Evolutionary conservation across 805 yeast species (phyloP), one percentile per base, ranked within the genome.

Genomic region (Saturnispora galanensis): DNA sequence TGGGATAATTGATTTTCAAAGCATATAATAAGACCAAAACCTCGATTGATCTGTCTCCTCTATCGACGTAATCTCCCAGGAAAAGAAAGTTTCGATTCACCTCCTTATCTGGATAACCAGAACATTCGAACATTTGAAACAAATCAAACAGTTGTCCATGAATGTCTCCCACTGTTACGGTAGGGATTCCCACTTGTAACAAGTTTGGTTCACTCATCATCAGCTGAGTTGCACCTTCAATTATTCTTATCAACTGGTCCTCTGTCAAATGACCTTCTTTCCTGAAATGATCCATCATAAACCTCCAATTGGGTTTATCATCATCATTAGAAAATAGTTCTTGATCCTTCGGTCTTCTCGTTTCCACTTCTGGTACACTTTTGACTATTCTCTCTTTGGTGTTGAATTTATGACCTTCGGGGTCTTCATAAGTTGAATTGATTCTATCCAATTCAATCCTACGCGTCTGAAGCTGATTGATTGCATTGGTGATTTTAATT

Each of bases 111-210:
- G 97, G 96, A 55, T 83, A 81, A 3, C 97, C 97, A 36, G 96
- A 96, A 39, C 88, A 88, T 57, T 88, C 96, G 55, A 90, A 83
- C 48, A 90, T 66, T 63, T 88, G 88, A 75, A 89, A 71, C 53
- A 93, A 69, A 64, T 93, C 98, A 60, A 75, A 88, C 63, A 76
- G 90, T 62, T 93, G 97, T n/a, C 98, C 98, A 63, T 90, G 97
- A 12, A 90, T 77, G 62, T 90, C 97, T 42, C 98, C 98, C 64
- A 96, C 88, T 3, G 93, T 89, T 1, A 95, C 87, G 2, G 89
- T 83, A 1, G 97, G 98, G 2, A 96, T 95, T 1, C 86, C 85
- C 2, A 93, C 82, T 18, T 71, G 70, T 39, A 90, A 66, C 56
- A 93, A 59, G 55, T 84, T 90, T 2, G 95, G 90, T 56, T 90